Conservation (phyloP, 2,329 filamentous ascomycete species). For the Blastomyces gilchristii region DNA sequence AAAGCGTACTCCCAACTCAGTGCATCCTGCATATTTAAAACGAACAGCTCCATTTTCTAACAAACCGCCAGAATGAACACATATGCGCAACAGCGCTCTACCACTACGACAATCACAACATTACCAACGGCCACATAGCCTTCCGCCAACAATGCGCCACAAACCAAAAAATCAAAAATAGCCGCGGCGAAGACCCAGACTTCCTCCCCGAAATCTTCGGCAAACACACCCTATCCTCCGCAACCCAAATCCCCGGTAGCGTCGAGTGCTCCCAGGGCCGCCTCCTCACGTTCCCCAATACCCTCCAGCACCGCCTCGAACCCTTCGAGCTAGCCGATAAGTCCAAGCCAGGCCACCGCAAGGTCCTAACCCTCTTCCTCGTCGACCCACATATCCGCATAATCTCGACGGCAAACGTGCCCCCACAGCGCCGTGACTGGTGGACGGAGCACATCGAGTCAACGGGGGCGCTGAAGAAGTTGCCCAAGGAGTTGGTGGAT, state of each 20-base stretch:
- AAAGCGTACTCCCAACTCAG: not conserved
- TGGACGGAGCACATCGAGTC: conserved; percentile 6
- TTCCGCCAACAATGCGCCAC: conserved; percentile 8
- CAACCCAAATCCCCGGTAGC: conserved; percentile 1
- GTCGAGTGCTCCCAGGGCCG: conserved; percentile 6
- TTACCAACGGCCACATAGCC: conserved; percentile 5
- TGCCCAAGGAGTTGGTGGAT: conserved; percentile 7
- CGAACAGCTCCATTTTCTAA: not conserved
- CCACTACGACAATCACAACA: conserved; percentile 8
- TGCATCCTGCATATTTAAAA: not conserved
- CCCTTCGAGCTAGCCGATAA: conserved; percentile 9
- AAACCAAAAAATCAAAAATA: not conserved
- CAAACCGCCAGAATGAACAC: conserved; percentile 9
- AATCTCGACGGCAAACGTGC: conserved; percentile 8
- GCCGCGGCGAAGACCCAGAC: not conserved
- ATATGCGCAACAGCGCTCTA: conserved; percentile 12
- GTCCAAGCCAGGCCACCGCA: conserved; percentile 4
- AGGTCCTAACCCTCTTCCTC: conserved; percentile 9
- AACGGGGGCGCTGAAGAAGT: not conserved
- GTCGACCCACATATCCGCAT: conserved; percentile 8
- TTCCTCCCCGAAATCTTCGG: conserved; percentile 4
- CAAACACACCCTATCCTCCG: not conserved
- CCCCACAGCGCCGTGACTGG: conserved; percentile 10
- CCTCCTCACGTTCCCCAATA: conserved; percentile 10
- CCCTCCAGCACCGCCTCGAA: conserved; percentile 7